Evolutionary conservation across 805 yeast genomes (phyloP), one percentile per base, ranked within the genome.

Genomic region (Yamadazyma phyllophila): DNA sequence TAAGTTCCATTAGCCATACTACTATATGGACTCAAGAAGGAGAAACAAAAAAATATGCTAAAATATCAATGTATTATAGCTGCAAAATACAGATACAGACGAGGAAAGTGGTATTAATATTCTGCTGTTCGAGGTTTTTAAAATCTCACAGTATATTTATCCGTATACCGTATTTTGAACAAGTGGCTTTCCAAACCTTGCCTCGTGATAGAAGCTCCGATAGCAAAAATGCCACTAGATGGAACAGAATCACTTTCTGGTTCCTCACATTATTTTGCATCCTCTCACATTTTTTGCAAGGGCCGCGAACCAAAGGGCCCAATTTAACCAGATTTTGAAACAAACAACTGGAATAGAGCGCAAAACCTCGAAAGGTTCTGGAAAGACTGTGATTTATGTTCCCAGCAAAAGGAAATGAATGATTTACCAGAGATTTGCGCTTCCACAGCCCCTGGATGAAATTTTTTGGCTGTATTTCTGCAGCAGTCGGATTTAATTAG

Each of bases 181-280:
- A 20, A 20, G 24, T 20, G 24, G 24, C n/a, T 20, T 6, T 20
- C 24, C 24, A 20, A 6, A 20, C 24, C 24, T 20, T 20, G 6
- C 6, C 6, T 20, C 24, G 6, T 20, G 24, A 4, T 20, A 20
- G 24, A 20, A 29, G 13, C 31, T n/a, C 31, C 31, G 31, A 29
- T 29, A 29, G 11, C 31, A 29, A 11, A 29, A 29, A 29, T 11
- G 4, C 13, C 13, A 29, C 4, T 5, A 29, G 13, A 29, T 26
- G 10, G 10, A 11, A 8, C 13, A 29, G 13, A 4, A 11, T 29
- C 13, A 7, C 4, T 29, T 8, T 3, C 13, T n/a, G 31, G 20
- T 3, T 39, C 11, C 35, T 39, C 35, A 30, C 42, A 29, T 39
- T 11, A 30, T 39, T 39, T 39, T 30, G 42, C 42, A 39, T 39